These are phyloP conservation scores for Cryphonectria nitschkei DNA, from an alignment of 2,329 filamentous ascomycete species.

Conservation along the genomic window DNA sequence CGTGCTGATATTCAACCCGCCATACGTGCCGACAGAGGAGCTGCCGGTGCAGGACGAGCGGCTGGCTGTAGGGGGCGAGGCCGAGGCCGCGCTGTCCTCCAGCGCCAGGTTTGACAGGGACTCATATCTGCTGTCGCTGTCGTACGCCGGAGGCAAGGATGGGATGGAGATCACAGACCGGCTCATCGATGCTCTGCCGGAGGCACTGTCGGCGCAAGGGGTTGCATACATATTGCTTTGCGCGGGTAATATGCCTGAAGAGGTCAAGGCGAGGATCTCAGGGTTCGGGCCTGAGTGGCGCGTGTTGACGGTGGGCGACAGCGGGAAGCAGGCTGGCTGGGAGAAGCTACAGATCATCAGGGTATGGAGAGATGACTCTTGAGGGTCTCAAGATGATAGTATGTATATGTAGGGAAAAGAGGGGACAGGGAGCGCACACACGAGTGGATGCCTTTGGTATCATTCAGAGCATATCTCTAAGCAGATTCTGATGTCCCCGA, in stretches of 20 bases:
- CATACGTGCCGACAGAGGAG: constrained; percentile 86
- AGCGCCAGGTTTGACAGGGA: constrained; percentile 70
- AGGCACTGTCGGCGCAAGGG: constrained; percentile 65
- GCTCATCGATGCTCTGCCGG: constrained; percentile 71
- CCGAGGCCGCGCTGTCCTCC: constrained; percentile 35
- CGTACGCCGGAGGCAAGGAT: constrained; percentile 85
- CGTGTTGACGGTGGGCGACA: constrained; percentile 77
- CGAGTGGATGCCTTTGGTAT: constrained; percentile 21
- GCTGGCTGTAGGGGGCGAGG: constrained; percentile 34
- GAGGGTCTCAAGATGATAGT: neutral
- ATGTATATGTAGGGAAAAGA: constrained; percentile 4
- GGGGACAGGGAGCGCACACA: constrained; percentile 13
- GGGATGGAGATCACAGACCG: constrained; percentile 94
- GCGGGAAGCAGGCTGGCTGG: constrained; percentile 89
- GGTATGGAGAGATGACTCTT: constrained; percentile 66
- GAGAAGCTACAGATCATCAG: constrained; percentile 89
- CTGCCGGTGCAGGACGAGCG: constrained; percentile 60
- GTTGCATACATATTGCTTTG: constrained; percentile 91
- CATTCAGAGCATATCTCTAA: constrained; percentile 14
- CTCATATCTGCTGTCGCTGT: constrained; percentile 79
- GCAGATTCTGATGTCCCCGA: constrained; percentile 4
- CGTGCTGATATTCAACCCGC: constrained; percentile 93
- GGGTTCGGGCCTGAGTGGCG: constrained; percentile 64
- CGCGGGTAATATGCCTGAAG: constrained; percentile 82
- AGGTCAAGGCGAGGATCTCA: constrained; percentile 67